phyloP scores from a whole-genome alignment of 2,329 filamentous ascomycete genomes.

The Alternaria rosae region DNA sequence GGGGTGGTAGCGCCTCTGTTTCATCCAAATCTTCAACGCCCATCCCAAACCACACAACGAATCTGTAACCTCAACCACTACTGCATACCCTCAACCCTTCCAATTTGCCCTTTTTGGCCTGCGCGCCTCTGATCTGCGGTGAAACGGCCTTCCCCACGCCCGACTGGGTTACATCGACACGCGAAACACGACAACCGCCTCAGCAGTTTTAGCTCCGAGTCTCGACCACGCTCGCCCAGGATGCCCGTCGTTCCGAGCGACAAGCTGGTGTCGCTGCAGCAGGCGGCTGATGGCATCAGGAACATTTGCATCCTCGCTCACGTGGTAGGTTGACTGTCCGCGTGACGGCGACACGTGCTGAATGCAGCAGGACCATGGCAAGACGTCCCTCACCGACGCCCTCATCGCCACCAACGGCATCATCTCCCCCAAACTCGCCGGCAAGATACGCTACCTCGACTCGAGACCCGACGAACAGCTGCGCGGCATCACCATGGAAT shows the following conservation, averaged over 20 bases:
- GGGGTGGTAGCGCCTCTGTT: conserved; percentile 8
- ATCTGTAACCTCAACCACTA: conserved; percentile 3
- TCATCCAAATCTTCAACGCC: conserved; percentile 24
- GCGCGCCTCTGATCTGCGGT: conserved; percentile 4
- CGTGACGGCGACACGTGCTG: conserved; percentile 52
- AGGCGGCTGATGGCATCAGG: conserved; percentile 84
- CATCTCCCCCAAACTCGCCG: conserved; percentile 95
- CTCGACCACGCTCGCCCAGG: conserved; percentile 1
- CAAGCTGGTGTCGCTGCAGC: conserved; percentile 88
- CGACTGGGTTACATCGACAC: conserved; percentile 2
- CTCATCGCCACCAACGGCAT: conserved; percentile 98
- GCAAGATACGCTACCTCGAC: conserved; percentile 97
- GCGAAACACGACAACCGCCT: conserved; percentile 3
- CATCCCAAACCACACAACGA: conserved; percentile 21
- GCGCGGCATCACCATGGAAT: conserved; percentile 99
- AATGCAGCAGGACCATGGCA: conserved; percentile 77
- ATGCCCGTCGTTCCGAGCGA: conserved; percentile 95
- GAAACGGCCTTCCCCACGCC: conserved; percentile 13
- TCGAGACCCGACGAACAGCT: conserved; percentile 95
- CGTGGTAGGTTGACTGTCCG: conserved; percentile 11
- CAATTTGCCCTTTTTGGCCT: conserved; percentile 2
- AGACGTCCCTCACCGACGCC: conserved; percentile 95
- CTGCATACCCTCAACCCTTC: conserved; percentile 10
- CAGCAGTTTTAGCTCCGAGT: not conserved
- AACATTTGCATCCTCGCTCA: conserved; percentile 60